phyloP scores from a whole-genome alignment of 1,139 yeast species.

The Kodamaea sp. region DNA sequence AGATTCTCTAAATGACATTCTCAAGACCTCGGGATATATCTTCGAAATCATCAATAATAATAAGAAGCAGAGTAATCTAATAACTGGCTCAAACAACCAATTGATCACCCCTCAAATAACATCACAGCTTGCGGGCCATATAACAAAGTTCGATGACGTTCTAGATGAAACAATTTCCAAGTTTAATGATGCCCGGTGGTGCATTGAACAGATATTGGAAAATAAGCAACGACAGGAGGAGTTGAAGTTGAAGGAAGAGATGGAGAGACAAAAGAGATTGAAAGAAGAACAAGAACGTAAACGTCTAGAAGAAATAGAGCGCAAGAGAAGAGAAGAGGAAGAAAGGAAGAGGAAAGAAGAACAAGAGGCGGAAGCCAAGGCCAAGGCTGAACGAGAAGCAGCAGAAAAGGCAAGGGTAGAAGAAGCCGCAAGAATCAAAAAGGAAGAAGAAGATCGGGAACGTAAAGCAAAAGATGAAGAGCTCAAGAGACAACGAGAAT shows the following conservation, averaged over 20 bases:
- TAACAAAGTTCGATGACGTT: constrained; percentile 43
- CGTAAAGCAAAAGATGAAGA: constrained; percentile 20
- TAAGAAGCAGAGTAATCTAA: constrained; percentile 43
- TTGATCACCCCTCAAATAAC: constrained; percentile 43
- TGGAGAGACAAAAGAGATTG: constrained; percentile 29
- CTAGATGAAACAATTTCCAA: constrained; percentile 46
- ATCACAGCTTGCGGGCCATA: constrained; percentile 39
- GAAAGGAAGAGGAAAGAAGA: constrained; percentile 13
- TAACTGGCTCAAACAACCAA: constrained; percentile 48
- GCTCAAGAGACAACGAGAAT: constrained; percentile 20
- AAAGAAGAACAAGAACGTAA: constrained; percentile 24
- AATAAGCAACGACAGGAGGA: constrained; percentile 47
- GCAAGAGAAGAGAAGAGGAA: constrained; percentile 14
- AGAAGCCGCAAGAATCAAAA: constrained; percentile 11
- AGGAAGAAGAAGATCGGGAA: constrained; percentile 12
- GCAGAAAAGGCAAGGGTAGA: constrained; percentile 14
- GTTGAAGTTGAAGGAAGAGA: constrained; percentile 39
- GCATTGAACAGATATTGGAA: constrained; percentile 46
- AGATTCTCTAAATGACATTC: constrained; percentile 42
- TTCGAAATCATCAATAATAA: constrained; percentile 47
- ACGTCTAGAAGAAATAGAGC: constrained; percentile 19
- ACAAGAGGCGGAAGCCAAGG: constrained; percentile 12
- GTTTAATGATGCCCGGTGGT: constrained; percentile 50
- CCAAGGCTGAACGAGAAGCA: constrained; percentile 15
- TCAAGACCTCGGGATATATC: constrained; percentile 46